Evolutionary conservation across 192 early-diverging fungal genomes (phyloP).

Genomic region (Coemansia sp.): DNA sequence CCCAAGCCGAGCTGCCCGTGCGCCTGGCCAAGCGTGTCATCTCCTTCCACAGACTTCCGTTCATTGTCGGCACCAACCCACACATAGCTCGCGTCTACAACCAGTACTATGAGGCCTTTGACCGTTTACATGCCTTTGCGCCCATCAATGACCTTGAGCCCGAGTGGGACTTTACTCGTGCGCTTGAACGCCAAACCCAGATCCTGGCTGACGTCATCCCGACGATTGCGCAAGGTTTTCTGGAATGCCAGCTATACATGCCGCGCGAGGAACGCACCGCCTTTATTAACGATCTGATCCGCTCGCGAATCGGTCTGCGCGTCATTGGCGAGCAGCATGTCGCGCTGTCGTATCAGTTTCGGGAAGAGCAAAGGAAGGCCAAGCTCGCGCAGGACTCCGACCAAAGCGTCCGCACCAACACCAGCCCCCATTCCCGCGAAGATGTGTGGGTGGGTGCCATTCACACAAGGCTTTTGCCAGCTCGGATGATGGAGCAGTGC

Average conservation of each 20-base stretch:
- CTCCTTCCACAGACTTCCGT: slow-evolving; percentile 84
- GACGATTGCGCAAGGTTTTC: slow-evolving; percentile 83
- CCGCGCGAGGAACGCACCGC: slow-evolving; percentile 56
- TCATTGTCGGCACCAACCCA: slow-evolving; percentile 96
- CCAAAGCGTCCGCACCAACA: not conserved
- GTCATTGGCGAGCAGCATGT: slow-evolving; percentile 90
- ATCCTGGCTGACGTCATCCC: slow-evolving; percentile 85
- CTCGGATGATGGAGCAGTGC: slow-evolving; percentile 61
- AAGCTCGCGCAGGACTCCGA: not conserved
- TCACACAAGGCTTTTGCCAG: slow-evolving; percentile 69
- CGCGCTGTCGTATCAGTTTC: slow-evolving; percentile 60
- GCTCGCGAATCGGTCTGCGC: slow-evolving; percentile 85
- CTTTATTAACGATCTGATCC: slow-evolving; percentile 86
- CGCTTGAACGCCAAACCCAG: slow-evolving; percentile 68
- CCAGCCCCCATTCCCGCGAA: not conserved
- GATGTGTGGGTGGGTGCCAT: slow-evolving; percentile 78
- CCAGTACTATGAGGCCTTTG: slow-evolving; percentile 76
- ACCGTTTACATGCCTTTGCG: slow-evolving; percentile 62
- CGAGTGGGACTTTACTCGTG: slow-evolving; percentile 64
- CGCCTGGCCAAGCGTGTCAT: slow-evolving; percentile 81
- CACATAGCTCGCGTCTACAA: slow-evolving; percentile 79
- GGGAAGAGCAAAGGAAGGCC: slow-evolving; percentile 10
- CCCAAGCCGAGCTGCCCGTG: slow-evolving; percentile 78
- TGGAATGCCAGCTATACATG: slow-evolving; percentile 90
- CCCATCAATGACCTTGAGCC: slow-evolving; percentile 54